phyloP scores from a whole-genome alignment of 2,329 filamentous ascomycete species.

The Fusarium cicatricum region DNA sequence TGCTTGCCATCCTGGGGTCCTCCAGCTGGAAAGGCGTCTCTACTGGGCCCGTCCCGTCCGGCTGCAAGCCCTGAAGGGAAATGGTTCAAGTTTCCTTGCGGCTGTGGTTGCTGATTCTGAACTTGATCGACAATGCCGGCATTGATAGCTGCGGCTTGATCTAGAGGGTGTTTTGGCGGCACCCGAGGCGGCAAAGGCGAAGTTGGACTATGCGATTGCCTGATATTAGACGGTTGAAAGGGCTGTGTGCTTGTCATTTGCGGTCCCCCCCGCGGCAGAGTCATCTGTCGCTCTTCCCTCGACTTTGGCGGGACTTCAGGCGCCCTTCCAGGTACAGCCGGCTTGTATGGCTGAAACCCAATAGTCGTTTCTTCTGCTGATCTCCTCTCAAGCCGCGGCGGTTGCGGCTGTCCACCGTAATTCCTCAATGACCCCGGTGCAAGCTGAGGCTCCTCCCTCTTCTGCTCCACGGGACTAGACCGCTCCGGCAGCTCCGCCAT shows the following conservation, averaged over 20 bases:
- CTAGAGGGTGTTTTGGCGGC: constrained; percentile 28
- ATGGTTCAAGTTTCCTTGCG: constrained; percentile 6
- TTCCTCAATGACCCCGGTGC: constrained; percentile 26
- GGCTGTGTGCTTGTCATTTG: constrained; percentile 32
- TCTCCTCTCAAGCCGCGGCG: constrained; percentile 18
- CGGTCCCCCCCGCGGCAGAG: constrained; percentile 40
- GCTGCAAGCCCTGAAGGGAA: constrained; percentile 13
- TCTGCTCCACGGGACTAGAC: constrained; percentile 42
- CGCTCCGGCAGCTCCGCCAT: constrained; percentile 52
- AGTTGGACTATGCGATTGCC: constrained; percentile 30
- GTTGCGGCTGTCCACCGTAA: constrained; percentile 14
- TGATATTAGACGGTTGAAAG: constrained; percentile 26
- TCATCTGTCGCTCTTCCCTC: constrained; percentile 20
- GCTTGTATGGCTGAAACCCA: constrained; percentile 32
- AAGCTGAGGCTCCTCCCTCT: constrained; percentile 28
- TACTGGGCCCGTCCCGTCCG: neutral
- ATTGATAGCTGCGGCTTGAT: neutral
- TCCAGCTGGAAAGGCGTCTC: neutral
- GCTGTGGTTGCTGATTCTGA: neutral
- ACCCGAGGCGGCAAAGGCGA: constrained; percentile 37
- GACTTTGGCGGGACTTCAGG: constrained; percentile 13
- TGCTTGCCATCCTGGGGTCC: neutral
- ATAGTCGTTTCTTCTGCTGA: constrained; percentile 1
- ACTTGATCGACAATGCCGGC: neutral
- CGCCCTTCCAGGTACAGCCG: neutral